Percentiles rank a stretch among this genome's conserved stretches.
These are phyloP conservation scores for Prunus mume DNA, from an alignment of 306 rosid genomes.

Conservation along the genomic window DNA sequence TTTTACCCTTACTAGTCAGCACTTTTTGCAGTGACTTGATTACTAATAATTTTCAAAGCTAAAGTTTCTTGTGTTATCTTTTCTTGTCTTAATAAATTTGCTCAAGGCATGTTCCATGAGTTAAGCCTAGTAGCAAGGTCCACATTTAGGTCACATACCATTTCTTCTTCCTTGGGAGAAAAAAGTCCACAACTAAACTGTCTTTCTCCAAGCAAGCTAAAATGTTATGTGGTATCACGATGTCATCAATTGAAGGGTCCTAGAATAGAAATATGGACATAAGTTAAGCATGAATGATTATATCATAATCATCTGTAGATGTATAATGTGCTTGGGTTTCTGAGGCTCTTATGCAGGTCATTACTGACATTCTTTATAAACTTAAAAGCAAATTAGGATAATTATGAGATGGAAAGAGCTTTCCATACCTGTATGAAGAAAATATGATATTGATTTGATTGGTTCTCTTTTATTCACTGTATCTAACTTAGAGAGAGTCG, in stretches of 20 bases:
- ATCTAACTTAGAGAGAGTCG: background rate
- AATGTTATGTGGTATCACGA: background rate
- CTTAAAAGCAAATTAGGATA: background rate
- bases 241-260: background rate
- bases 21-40: background rate
- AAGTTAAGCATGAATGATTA: background rate
- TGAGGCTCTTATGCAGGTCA: background rate
- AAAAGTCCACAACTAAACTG: background rate
- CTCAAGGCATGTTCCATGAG: background rate
- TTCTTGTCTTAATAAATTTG: too few species aligned
- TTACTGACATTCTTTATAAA: background rate
- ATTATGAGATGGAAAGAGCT: background rate
- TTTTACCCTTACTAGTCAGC: background rate
- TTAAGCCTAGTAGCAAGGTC: background rate
- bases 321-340: background rate
- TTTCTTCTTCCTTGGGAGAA: background rate
- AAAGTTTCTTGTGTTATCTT: too few species aligned
- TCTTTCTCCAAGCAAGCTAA: background rate
- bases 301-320: background rate
- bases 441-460: background rate
- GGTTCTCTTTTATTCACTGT: background rate
- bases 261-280: background rate
- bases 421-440: background rate
- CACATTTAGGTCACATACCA: background rate
- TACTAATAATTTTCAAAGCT: background rate